Conservation (phyloP, 2,329 filamentous ascomycete genomes). For the Orbilia quercus region DNA sequence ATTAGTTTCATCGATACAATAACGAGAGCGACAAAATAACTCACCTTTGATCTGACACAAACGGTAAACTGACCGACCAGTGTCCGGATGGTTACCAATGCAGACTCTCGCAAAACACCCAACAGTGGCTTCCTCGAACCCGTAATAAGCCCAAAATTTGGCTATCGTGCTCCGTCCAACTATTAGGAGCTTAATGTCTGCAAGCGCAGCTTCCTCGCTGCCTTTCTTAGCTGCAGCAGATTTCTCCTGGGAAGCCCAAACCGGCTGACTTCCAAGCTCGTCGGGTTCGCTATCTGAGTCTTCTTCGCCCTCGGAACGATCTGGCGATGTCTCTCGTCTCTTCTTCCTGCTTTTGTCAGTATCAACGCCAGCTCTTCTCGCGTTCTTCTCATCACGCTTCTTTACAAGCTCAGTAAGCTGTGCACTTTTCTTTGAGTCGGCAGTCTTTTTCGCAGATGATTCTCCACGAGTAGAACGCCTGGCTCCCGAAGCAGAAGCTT, state of each 20-base stretch:
- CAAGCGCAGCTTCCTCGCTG: constrained; percentile 53
- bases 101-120: constrained; percentile 83
- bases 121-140: constrained; percentile 82
- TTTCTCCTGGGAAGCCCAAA: constrained; percentile 41
- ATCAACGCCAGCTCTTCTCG: constrained; percentile 57
- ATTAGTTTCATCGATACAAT: constrained; percentile 44
- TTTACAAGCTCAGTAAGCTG: constrained; percentile 59
- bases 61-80: constrained; percentile 79
- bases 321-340: constrained; percentile 55
- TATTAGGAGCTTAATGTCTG: constrained; percentile 68
- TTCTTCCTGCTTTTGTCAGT: constrained; percentile 55
- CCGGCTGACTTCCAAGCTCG: constrained; percentile 28
- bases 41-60: constrained; percentile 88
- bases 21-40: neutral
- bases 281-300: constrained; percentile 58
- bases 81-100: constrained; percentile 79
- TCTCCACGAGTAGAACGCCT: constrained; percentile 57
- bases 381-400: constrained; percentile 58
- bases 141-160: constrained; percentile 91
- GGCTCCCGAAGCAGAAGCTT: constrained; percentile 44
- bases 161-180: constrained; percentile 86
- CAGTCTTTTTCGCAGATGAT: constrained; percentile 58
- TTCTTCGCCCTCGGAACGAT: constrained; percentile 56
- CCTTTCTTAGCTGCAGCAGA: constrained; percentile 47
- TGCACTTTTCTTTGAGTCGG: constrained; percentile 59